Evolutionary conservation across 306 rosid genomes (phyloP), one percentile per base, ranked within the genome.

Genomic region (Chamaecrista fasciculata): DNA sequence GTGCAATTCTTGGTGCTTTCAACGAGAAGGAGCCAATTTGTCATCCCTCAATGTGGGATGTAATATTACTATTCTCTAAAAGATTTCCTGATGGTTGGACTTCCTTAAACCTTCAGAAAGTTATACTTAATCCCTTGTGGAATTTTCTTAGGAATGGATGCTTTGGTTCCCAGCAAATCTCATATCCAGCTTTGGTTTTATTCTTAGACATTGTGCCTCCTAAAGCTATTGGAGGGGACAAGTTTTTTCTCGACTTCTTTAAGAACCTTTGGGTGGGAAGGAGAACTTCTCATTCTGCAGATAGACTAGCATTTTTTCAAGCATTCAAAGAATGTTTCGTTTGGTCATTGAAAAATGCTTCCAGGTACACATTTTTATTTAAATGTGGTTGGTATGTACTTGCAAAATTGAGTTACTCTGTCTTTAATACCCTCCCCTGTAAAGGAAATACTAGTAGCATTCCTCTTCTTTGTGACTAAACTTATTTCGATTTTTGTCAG

Each of bases 1-100:
- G 82, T 31, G 80, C 78, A 40, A 81, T 94, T 72, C 91, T 94
- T 66, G 98, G 97, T 82, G 84, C 90, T 71, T 90, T 94, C 78
- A 86, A 80, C 55, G 98, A 94, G 92, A 94, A 83, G 80, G 96
- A 88, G 51, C 89, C 96, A 66, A 64, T 73, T 42, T 90, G 97
- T 79, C 96, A 94, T 84, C 78, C 96, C 36, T 77, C 96, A 66
- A 85, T 94, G 97, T 94, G 98, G 98, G 96, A 90, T 72, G 83
- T 80, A 37, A 64, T 94, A 66, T 74, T 94, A 79, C 89, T 90
- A 47, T 90, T 90, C 79, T 94, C 92, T 53, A 90, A 79, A 83
- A 82, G 70, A 67, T 83, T 90, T 77, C 98, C 96, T 1, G 88
- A 67, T 63, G 74, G 92, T 63, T 94, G 98, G 98, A 70, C 81